These are phyloP conservation scores for Boletellus emodensis DNA, from an alignment of 768 basidiomycete genomes.

Conservation along the genomic window DNA sequence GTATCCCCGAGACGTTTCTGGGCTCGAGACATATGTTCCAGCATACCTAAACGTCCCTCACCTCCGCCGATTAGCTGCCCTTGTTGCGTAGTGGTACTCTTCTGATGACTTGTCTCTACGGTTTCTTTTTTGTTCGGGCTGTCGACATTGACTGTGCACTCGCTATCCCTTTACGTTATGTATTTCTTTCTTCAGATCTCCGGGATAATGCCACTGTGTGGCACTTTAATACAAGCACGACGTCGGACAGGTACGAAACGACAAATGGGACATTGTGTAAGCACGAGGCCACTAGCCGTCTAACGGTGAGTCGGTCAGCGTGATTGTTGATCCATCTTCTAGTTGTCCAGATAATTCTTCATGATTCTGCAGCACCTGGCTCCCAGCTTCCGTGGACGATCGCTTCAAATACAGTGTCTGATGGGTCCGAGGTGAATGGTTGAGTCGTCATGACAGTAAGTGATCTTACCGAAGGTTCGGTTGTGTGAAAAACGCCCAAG, in stretches of 20 bases:
- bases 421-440: constrained; percentile 21
- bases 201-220: constrained; percentile 16
- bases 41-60: constrained; percentile 89
- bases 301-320: constrained; percentile 9
- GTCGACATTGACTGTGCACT: constrained; percentile 3
- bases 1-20: constrained; percentile 89
- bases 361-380: constrained; percentile 44
- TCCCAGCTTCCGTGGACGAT: constrained; percentile 22
- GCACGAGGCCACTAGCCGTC: background rate
- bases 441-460: background rate
- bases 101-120: background rate
- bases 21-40: constrained; percentile 94
- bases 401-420: constrained; percentile 44
- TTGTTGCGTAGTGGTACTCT: constrained; percentile 57
- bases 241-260: background rate
- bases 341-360: constrained; percentile 45
- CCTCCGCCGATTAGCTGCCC: constrained; percentile 79
- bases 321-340: constrained; percentile 45
- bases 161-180: constrained; percentile 19
- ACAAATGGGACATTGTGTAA: background rate
- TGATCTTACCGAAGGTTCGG: constrained; percentile 16
- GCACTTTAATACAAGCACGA: background rate
- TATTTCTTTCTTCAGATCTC: constrained; percentile 11
- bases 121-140: background rate
- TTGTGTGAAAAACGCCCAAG: constrained; percentile 12